These are phyloP conservation scores for Patellifolia procumbens DNA, from an alignment of 179 eudicot species.

Conservation along the genomic window DNA sequence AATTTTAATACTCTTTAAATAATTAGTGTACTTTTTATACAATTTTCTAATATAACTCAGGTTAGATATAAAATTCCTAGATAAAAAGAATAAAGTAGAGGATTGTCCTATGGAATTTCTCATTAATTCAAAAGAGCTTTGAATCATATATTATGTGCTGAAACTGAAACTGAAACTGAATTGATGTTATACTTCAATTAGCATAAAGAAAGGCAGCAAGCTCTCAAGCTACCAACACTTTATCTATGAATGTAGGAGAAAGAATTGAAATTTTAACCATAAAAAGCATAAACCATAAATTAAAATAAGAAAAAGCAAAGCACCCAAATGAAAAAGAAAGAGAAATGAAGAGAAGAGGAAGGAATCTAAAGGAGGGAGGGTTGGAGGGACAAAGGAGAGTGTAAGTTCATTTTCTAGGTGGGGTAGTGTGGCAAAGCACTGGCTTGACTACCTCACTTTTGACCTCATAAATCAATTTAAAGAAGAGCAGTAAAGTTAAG, in stretches of 20 bases:
- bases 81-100: no score
- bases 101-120: no score
- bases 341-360: neutral
- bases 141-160: no score
- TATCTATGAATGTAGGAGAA: neutral
- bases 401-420: constrained; percentile 32
- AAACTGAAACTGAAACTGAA: no score
- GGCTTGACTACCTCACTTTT: constrained; percentile 33
- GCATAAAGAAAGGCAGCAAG: neutral
- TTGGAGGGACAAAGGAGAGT: constrained; percentile 27
- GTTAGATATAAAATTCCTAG: no score
- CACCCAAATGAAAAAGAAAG: neutral
- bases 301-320: neutral
- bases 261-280: neutral
- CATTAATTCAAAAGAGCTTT: no score
- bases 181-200: no score
- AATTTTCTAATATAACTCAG: no score
- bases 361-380: constrained; percentile 24
- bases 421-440: constrained; percentile 22
- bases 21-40: no score
- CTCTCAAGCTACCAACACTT: no score
- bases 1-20: no score
- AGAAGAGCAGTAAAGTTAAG: constrained; percentile 17
- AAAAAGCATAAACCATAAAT: neutral
- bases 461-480: constrained; percentile 19